Evolutionary conservation across 116 monocot genomes (phyloP).

Genomic region (Cymodocea nodosa): DNA sequence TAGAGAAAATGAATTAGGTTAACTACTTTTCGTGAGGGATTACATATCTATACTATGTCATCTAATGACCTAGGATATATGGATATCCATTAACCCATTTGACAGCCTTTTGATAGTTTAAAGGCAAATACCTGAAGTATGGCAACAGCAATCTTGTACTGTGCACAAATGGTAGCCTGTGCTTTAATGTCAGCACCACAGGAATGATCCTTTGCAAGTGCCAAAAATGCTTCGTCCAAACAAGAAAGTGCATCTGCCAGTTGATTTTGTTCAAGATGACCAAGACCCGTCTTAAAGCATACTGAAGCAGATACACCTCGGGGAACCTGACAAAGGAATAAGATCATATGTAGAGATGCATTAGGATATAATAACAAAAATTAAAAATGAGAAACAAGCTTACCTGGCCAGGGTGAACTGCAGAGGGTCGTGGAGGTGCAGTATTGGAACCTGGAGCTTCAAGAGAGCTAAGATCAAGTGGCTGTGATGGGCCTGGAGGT

Average conservation of each 20-base stretch:
- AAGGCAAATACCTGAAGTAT: slow-evolving; percentile 63
- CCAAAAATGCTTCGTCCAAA: slow-evolving; percentile 96
- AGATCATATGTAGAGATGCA: not conserved
- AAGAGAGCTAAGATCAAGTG: slow-evolving; percentile 83
- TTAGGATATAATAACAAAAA: not conserved
- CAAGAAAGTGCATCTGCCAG: slow-evolving; percentile 91
- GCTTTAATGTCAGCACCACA: slow-evolving; percentile 89
- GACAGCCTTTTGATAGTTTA: no score
- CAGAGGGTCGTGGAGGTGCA: slow-evolving; percentile 38
- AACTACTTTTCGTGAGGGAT: no score
- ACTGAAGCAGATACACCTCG: slow-evolving; percentile 82
- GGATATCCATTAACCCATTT: no score
- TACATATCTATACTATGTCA: no score
- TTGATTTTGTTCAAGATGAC: slow-evolving; percentile 97
- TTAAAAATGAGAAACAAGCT: not conserved
- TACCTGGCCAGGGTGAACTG: slow-evolving; percentile 87
- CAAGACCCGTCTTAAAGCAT: slow-evolving; percentile 84
- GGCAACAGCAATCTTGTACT: slow-evolving; percentile 93
- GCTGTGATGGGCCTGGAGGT: slow-evolving; percentile 32
- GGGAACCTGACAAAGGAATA: slow-evolving; percentile 45
- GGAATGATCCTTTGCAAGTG: slow-evolving; percentile 94
- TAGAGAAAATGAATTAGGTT: no score
- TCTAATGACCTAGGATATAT: no score
- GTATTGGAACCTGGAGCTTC: slow-evolving; percentile 45
- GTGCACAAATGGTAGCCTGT: slow-evolving; percentile 94